A percentile compares a stretch with the other conserved stretches of the same genome.
These are phyloP conservation scores for Corylus avellana DNA, from an alignment of 306 rosid species.

Conservation along the genomic window DNA sequence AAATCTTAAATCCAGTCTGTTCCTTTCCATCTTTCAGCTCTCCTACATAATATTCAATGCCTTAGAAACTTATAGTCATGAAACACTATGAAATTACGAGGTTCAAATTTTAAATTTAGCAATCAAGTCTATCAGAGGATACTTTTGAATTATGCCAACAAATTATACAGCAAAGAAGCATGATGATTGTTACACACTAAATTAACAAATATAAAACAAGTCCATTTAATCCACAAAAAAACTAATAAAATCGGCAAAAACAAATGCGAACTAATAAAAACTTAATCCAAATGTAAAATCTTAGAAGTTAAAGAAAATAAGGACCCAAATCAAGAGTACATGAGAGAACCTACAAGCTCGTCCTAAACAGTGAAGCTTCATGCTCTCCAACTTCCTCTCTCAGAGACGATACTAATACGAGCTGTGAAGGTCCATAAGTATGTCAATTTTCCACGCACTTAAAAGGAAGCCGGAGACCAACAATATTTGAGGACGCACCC, in stretches of 20 bases:
- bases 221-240: constrained; percentile 18
- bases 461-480: constrained; percentile 16
- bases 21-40: constrained; percentile 73
- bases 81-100: background rate
- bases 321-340: constrained; percentile 13
- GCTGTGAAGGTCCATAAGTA: constrained; percentile 9
- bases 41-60: constrained; percentile 46
- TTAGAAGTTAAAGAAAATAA: constrained; percentile 1
- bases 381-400: constrained; percentile 3
- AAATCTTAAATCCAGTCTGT: constrained; percentile 57
- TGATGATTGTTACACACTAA: background rate
- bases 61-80: constrained; percentile 14
- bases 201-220: constrained; percentile 11
- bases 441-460: constrained; percentile 4
- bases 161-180: constrained; percentile 21
- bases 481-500: constrained; percentile 14
- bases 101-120: background rate
- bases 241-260: background rate
- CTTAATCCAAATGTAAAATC: constrained; percentile 8
- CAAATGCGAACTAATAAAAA: background rate
- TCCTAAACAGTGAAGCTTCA: constrained; percentile 11
- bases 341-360: constrained; percentile 21
- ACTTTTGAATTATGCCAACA: background rate
- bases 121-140: background rate
- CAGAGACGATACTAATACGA: constrained; percentile 25